Base-by-base conservation (phyloP, 2,329 filamentous ascomycete genomes). In the Colletotrichum karsti region DNA sequence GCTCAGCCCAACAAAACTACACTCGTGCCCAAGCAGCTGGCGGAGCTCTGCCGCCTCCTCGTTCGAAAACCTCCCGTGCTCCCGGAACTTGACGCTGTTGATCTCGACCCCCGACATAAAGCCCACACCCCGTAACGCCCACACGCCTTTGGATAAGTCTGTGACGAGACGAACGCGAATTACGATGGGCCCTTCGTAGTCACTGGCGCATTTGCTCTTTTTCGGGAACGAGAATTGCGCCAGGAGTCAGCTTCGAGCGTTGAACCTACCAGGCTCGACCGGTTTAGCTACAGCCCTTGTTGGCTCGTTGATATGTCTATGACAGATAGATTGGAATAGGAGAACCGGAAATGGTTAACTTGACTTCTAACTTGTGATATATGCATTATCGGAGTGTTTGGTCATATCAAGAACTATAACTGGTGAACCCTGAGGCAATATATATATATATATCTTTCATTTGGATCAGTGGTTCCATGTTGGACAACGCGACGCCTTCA, bases 1-100 rank as follows among this genome's bases (percentile, higher is more conserved):
- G 0, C 81, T 84, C 0, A 91, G 79, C 76, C 90, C 88, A 8
- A 90, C 84, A 73, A 89, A 87, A 75, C 88, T 82, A 37, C 88
- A 84, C 5, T 74, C 76, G 67, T 84, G 81, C 30, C 78, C 85
- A 4, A 89, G 79, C 4, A 80, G 75, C 20, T 77, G 72, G 73
- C 81, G 83, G 35, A 89, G 76, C 56, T 83, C 77, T 20, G 77
- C 78, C 1, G 85, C 83, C 58, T 89, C 87, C 1, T 84, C 80
- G 4, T 85, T 77, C 41, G 80, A 78, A 39, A 88, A 84, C 0
- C n/a, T n/a, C n/a, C 85, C 85, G 39, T 82, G 81, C 22, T 83
- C 81, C 71, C 87, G 82, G 75, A 87, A 87, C 74, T 87, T 26
- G 33, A 35, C 51, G 20, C 78, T 82, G 79, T 89, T 89, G 68